Evolutionary conservation across 805 yeast species (phyloP).

Genomic region (Lachancea nothofagi): DNA sequence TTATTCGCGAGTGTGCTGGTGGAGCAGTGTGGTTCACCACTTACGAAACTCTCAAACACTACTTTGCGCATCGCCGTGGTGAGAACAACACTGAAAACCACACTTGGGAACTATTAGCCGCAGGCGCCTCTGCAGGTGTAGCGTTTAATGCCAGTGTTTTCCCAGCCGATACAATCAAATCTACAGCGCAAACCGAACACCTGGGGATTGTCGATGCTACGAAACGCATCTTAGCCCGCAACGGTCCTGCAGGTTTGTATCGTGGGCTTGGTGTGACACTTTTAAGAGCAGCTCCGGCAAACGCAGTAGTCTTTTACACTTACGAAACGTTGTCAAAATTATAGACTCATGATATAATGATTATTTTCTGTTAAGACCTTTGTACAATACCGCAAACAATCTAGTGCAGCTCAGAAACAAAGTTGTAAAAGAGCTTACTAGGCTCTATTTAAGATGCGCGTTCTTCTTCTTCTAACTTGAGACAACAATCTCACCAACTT

Average conservation of each 20-base stretch:
- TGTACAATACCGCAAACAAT: background rate
- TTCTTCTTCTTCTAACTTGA: conserved; percentile 6
- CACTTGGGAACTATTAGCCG: conserved; percentile 51
- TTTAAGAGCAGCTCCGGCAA: conserved; percentile 80
- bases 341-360: background rate
- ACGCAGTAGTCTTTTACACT: conserved; percentile 76
- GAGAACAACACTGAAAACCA: conserved; percentile 26
- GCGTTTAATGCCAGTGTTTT: conserved; percentile 73
- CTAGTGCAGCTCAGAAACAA: background rate
- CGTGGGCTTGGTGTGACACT: conserved; percentile 82
- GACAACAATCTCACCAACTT: conserved; percentile 41
- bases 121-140: conserved; percentile 87
- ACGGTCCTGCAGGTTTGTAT: conserved; percentile 70
- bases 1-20: conserved; percentile 79
- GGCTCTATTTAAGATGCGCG: background rate
- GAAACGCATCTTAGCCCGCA: conserved; percentile 39
- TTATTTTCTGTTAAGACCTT: background rate
- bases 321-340: conserved; percentile 48
- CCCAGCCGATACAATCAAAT: conserved; percentile 89
- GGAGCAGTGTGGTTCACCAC: conserved; percentile 94
- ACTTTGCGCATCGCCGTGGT: conserved; percentile 26
- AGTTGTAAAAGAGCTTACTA: background rate
- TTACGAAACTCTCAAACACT: conserved; percentile 54
- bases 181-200: conserved; percentile 59
- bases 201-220: conserved; percentile 40